Percentiles rank a stretch among this genome's conserved stretches.
Conservation (phyloP, 2,329 filamentous ascomycete species). For the Cladophialophora exuberans region DNA sequence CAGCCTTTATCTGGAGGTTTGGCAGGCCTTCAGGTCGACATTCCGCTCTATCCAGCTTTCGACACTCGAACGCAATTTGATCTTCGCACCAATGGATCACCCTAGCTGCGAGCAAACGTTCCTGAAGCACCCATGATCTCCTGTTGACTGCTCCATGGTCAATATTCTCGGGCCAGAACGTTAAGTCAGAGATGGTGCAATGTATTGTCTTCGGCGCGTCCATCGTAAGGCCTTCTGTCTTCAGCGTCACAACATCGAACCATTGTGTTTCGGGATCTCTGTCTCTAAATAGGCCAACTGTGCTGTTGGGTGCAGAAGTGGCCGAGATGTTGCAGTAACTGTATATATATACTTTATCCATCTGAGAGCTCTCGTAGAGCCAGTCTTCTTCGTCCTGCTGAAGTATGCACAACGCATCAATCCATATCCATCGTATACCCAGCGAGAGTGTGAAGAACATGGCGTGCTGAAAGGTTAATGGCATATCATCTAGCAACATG, state of each 20-base stretch:
- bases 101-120: slow-evolving; percentile 31
- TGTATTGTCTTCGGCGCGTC: not conserved
- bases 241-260: slow-evolving; percentile 5
- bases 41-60: slow-evolving; percentile 26
- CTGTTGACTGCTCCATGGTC: slow-evolving; percentile 23
- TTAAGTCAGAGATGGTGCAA: slow-evolving; percentile 14
- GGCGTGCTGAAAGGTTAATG: slow-evolving; percentile 17
- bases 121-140: slow-evolving; percentile 35
- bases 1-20: slow-evolving; percentile 8
- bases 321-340: slow-evolving; percentile 24
- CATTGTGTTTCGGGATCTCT: slow-evolving; percentile 12
- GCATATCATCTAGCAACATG: slow-evolving; percentile 5
- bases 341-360: slow-evolving; percentile 20
- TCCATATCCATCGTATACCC: slow-evolving; percentile 21
- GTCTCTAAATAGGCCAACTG: slow-evolving; percentile 10
- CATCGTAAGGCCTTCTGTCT: not conserved
- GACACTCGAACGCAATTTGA: slow-evolving; percentile 33
- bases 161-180: slow-evolving; percentile 14
- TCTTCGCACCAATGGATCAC: slow-evolving; percentile 31
- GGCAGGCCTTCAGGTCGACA: slow-evolving; percentile 13
- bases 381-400: slow-evolving; percentile 24
- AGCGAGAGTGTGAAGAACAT: slow-evolving; percentile 15
- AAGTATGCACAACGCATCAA: slow-evolving; percentile 27
- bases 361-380: slow-evolving; percentile 12
- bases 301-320: slow-evolving; percentile 9